phyloP scores from a whole-genome alignment of 495 filamentous ascomycete genomes.

The Bombardia bombarda region DNA sequence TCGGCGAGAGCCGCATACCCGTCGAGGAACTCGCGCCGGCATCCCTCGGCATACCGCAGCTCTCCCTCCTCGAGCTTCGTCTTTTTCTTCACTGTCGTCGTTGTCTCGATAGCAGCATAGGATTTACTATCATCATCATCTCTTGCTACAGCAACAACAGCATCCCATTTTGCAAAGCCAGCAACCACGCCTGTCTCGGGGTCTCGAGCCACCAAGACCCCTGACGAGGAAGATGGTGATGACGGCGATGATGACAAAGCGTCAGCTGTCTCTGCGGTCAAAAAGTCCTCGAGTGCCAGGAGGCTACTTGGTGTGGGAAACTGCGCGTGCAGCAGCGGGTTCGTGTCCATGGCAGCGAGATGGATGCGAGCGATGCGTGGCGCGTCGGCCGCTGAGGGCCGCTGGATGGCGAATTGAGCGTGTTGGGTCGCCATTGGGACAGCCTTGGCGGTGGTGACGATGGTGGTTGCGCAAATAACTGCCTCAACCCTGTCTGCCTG shows the following conservation, averaged over 20 bases:
- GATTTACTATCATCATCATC: no score
- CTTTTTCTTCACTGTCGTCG: constrained; percentile 1
- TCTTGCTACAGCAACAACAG: no score
- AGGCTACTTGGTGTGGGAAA: constrained; percentile 30
- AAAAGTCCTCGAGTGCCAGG: constrained; percentile 9
- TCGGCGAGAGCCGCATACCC: constrained; percentile 24
- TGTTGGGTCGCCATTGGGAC: no score
- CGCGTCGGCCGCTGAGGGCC: no score
- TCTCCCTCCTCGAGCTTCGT: constrained; percentile 17
- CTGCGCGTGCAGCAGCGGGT: constrained; percentile 33
- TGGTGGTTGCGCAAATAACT: no score
- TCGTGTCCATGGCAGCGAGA: constrained; percentile 33
- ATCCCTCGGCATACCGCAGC: constrained; percentile 7
- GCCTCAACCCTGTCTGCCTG: no score
- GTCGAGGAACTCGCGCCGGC: constrained; percentile 21
- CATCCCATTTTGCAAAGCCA: constrained; percentile 33
- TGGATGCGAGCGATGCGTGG: constrained; percentile 35
- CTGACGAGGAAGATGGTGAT: constrained; percentile 1
- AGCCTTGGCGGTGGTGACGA: background rate
- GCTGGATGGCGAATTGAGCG: no score
- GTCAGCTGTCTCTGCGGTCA: constrained; percentile 11
- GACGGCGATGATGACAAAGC: background rate
- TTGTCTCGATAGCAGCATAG: background rate
- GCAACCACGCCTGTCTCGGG: constrained; percentile 15
- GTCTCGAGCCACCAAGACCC: constrained; percentile 28